These are phyloP conservation scores for Leishmania braziliensis DNA, from an alignment of 208 protist genomes.

Conservation along the genomic window DNA sequence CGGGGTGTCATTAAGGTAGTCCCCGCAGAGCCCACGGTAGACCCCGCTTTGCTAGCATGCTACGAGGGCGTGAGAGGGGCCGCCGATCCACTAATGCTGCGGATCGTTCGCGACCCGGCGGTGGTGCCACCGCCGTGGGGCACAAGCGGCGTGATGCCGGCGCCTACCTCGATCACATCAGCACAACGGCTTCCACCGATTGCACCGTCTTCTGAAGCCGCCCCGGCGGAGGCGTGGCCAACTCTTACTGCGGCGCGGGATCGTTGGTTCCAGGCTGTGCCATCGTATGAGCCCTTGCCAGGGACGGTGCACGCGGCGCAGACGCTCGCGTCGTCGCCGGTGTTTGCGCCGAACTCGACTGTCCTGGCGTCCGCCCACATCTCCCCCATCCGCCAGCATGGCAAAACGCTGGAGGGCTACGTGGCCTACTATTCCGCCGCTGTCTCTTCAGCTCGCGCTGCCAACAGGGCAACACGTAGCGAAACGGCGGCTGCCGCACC, in stretches of 20 bases:
- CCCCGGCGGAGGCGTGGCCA: constrained; percentile 26
- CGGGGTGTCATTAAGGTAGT: neutral
- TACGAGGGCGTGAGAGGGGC: constrained; percentile 56
- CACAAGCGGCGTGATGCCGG: neutral
- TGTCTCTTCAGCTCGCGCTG: constrained; percentile 7
- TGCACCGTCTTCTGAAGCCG: neutral
- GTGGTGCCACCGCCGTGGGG: neutral
- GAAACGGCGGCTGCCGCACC: neutral
- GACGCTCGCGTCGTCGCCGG: constrained; percentile 27
- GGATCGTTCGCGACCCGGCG: constrained; percentile 51
- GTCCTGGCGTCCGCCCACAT: constrained; percentile 33
- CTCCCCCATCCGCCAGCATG: constrained; percentile 22
- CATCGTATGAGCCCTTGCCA: constrained; percentile 75
- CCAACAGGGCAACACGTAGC: neutral
- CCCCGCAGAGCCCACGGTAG: constrained; percentile 20
- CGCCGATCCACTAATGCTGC: constrained; percentile 45
- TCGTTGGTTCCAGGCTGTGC: constrained; percentile 78
- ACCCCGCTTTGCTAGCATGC: constrained; percentile 30
- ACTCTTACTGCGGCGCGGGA: constrained; percentile 19
- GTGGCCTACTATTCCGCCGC: constrained; percentile 40
- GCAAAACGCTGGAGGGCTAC: constrained; percentile 47
- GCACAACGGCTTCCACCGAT: constrained; percentile 2
- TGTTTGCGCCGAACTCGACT: constrained; percentile 47
- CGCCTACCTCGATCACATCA: neutral
- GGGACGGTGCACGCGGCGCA: constrained; percentile 59